Conservation (phyloP, 2,329 filamentous ascomycete genomes). For the Huntiella bhutanensis region DNA sequence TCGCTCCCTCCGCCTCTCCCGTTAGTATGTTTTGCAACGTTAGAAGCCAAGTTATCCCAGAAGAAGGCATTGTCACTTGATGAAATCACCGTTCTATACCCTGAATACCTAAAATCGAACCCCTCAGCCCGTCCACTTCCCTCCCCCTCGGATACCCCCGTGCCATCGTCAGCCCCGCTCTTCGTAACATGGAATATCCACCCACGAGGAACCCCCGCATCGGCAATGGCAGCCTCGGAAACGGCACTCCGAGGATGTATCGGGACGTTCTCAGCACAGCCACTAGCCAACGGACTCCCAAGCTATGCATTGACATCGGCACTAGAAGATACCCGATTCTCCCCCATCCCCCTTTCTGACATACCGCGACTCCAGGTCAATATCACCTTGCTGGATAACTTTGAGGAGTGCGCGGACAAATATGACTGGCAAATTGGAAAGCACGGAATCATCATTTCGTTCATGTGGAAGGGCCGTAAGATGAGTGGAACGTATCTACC, state of each 20-base stretch:
- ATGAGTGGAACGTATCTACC: constrained; percentile 84
- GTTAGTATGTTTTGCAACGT: background rate
- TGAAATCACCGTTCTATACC: constrained; percentile 50
- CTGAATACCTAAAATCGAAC: constrained; percentile 18
- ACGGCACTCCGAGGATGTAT: constrained; percentile 80
- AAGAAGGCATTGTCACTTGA: constrained; percentile 24
- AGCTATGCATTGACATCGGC: constrained; percentile 71
- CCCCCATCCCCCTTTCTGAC: constrained; percentile 33
- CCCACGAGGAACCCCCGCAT: background rate
- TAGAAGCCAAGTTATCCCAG: background rate
- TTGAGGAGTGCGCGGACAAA: constrained; percentile 53
- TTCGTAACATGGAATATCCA: constrained; percentile 14
- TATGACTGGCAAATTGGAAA: constrained; percentile 74
- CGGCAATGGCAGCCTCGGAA: constrained; percentile 22
- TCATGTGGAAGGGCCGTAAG: constrained; percentile 51
- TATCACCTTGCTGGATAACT: constrained; percentile 71
- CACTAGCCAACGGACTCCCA: constrained; percentile 52
- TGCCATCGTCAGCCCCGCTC: constrained; percentile 19
- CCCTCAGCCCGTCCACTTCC: constrained; percentile 11
- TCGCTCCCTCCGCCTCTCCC: background rate
- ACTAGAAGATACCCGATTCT: constrained; percentile 43
- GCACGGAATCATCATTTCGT: constrained; percentile 76
- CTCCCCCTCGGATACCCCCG: constrained; percentile 16
- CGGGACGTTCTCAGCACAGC: constrained; percentile 71
- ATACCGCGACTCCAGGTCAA: constrained; percentile 41